phyloP scores from a whole-genome alignment of 2,329 filamentous ascomycete genomes.

The Orbilia javanica region DNA sequence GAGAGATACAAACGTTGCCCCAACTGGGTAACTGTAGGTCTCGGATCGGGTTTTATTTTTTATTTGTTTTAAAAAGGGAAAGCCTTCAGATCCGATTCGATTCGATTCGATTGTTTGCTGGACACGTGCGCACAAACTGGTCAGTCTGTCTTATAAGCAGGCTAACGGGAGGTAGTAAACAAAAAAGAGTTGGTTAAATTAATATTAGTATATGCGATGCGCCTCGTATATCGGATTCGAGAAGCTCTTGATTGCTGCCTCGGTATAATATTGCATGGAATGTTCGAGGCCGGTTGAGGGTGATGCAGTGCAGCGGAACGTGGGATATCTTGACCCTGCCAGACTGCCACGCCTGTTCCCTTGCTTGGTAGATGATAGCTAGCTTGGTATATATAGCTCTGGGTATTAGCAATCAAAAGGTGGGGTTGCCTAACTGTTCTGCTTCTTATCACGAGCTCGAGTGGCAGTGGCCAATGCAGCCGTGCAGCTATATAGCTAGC shows the following conservation, averaged over 20 bases:
- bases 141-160: not conserved
- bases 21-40: too few species aligned
- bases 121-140: not conserved
- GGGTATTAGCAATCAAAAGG: slow-evolving; percentile 12
- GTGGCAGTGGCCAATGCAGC: not conserved
- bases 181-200: too few species aligned
- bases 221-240: not conserved
- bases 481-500: not conserved
- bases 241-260: too few species aligned
- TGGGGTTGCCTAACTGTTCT: slow-evolving; percentile 1
- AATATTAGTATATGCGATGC: too few species aligned
- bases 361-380: not conserved
- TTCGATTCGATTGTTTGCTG: too few species aligned
- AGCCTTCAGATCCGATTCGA: not conserved
- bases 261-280: too few species aligned
- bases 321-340: slow-evolving; percentile 1
- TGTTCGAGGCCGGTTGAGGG: not conserved
- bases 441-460: not conserved
- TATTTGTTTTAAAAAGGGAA: too few species aligned
- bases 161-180: too few species aligned
- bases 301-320: not conserved
- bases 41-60: not conserved
- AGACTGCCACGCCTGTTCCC: not conserved
- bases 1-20: too few species aligned
- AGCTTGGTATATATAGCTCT: not conserved